Base-by-base conservation (phyloP, 2,329 filamentous ascomycete genomes). In the Diaporthe sp. region DNA sequence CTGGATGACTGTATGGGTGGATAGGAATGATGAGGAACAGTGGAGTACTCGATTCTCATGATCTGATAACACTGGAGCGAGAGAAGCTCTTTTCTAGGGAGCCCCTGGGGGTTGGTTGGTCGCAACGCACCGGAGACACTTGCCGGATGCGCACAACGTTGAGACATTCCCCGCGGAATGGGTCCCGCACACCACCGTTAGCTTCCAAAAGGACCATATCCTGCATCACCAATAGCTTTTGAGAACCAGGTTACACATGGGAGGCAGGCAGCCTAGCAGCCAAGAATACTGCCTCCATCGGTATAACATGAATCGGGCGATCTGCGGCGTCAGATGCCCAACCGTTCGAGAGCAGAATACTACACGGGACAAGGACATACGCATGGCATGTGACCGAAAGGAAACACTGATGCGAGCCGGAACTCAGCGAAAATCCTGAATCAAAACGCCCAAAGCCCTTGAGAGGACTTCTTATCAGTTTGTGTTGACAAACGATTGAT, bases 241-340 rank as follows among this genome's bases (percentile, higher is more conserved):
- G 46, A 62, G 28, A 15, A 46, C 39, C 25, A 46, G 39, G 59
- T 62, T 46, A 46, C 59, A 62, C 39, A 12, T 15, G 4, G 8
- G 25, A 22, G 59, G 25, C 25, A 57, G 12, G 28, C 28, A 51
- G 62, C 62, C 62, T 51, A 67, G 62, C 28, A 51, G 62, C 62
- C 62, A 67, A 67, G 62, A 10, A 15, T n/a, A 10, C 44, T 17
- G 42, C 31, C 22, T 8, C 19, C 44, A n/a, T 49, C 44, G 28
- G 31, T 67, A 44, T 25, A 51, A 67, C 62, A 28, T 51, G 4
- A 9, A 34, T 51, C 28, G 9, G 13, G 28, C 28, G 42, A 67
- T 51, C 13, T 51, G 44, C 62, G 12, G 28, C 44, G 5, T 15
- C 6, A 51, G 19, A 13, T 51, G 28, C 12, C 8, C 28, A 31